phyloP scores from a whole-genome alignment of 2,329 filamentous ascomycete genomes.

The Tolypocladium tropicale region DNA sequence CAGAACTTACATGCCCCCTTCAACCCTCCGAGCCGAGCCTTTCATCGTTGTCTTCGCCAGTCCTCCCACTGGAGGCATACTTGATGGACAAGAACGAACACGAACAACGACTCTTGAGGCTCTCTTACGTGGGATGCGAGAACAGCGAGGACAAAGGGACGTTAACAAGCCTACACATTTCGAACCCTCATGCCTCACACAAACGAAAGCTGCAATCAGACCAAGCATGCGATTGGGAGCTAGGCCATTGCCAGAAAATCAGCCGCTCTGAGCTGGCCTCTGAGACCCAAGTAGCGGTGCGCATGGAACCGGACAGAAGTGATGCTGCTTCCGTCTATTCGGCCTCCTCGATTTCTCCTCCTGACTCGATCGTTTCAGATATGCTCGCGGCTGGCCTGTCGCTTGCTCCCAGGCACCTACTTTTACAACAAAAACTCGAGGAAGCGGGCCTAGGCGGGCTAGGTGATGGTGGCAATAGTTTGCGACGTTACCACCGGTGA shows the following conservation, averaged over 20 bases:
- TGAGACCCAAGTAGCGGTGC: neutral
- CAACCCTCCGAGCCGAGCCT: neutral
- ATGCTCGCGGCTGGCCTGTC: neutral
- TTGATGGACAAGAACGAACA: conserved; percentile 2
- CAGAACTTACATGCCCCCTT: neutral
- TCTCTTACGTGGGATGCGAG: neutral
- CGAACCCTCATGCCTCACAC: neutral
- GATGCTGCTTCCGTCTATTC: neutral
- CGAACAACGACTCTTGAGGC: neutral
- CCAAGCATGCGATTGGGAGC: neutral
- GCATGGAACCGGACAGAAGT: neutral
- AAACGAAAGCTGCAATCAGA: neutral
- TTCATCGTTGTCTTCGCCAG: neutral
- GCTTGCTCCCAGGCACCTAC: neutral
- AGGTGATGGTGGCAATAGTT: neutral
- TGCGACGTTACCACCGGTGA: conserved; percentile 3
- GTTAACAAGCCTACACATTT: neutral
- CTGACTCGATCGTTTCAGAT: neutral
- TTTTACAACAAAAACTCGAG: conserved; percentile 2
- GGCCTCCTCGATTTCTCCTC: neutral
- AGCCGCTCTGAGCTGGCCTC: neutral
- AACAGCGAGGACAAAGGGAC: neutral
- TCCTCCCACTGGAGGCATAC: neutral
- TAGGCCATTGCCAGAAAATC: neutral
- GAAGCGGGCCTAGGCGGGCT: conserved; percentile 5